Percentiles rank a stretch among this genome's conserved stretches.
phyloP scores from a whole-genome alignment of 2,329 filamentous ascomycete species.

The Knoxdaviesia capensis region DNA sequence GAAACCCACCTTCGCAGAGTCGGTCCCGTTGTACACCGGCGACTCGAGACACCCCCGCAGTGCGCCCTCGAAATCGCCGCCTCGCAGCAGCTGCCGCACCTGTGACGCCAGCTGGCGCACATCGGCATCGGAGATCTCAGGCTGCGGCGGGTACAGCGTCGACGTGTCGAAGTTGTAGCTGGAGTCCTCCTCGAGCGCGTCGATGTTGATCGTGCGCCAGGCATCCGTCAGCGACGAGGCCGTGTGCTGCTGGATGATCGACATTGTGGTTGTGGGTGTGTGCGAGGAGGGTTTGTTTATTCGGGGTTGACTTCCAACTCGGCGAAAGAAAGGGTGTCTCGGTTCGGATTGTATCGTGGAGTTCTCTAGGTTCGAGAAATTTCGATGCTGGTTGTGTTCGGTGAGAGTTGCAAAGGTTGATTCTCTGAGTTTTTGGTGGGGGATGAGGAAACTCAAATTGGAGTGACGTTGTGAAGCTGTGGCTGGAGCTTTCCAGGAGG shows the following conservation, averaged over 20 bases:
- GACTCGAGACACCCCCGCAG: slow-evolving; percentile 68
- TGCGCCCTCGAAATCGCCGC: slow-evolving; percentile 74
- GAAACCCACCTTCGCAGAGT: slow-evolving; percentile 32
- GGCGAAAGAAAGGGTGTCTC: slow-evolving; percentile 2
- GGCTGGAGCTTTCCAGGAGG: no score
- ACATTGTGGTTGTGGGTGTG: slow-evolving; percentile 23
- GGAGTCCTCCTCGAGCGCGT: slow-evolving; percentile 77
- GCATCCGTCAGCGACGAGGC: slow-evolving; percentile 38
- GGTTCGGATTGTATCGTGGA: neutral
- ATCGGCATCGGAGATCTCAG: slow-evolving; percentile 56
- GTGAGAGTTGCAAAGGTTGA: neutral
- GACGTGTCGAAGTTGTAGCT: slow-evolving; percentile 77
- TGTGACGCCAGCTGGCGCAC: slow-evolving; percentile 61
- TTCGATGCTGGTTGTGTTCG: slow-evolving; percentile 1
- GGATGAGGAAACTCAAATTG: neutral
- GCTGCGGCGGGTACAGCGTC: slow-evolving; percentile 57
- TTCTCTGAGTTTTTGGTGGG: neutral
- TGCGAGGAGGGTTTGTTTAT: neutral
- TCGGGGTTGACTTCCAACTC: neutral
- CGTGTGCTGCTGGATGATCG: slow-evolving; percentile 46
- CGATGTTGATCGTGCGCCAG: slow-evolving; percentile 86
- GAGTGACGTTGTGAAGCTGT: neutral
- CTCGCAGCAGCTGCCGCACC: slow-evolving; percentile 70
- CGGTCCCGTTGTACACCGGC: slow-evolving; percentile 50
- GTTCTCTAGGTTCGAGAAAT: slow-evolving; percentile 1